Evolutionary conservation across 306 rosid species (phyloP).

Genomic region (Inga oerstediana): DNA sequence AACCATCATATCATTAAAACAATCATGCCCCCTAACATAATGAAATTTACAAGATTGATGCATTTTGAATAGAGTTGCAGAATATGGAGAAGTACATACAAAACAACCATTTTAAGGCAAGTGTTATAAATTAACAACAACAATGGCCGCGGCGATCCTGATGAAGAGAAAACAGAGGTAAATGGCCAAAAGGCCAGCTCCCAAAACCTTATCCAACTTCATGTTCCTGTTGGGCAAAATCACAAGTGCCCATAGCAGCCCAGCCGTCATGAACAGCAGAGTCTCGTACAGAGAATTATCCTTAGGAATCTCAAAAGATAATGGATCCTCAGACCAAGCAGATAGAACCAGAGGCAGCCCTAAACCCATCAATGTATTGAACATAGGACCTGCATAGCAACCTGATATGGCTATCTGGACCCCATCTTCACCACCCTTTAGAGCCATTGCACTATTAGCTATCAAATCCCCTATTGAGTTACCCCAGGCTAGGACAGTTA

Average conservation of each 20-base stretch:
- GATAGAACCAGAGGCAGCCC: constrained; percentile 65
- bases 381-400: constrained; percentile 83
- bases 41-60: constrained; percentile 19
- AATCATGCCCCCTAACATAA: neutral
- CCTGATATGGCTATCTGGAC: constrained; percentile 80
- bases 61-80: neutral
- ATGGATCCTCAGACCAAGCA: constrained; percentile 57
- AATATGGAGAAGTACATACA: constrained; percentile 6
- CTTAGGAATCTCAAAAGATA: constrained; percentile 43
- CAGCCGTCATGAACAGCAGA: constrained; percentile 52
- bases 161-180: constrained; percentile 65
- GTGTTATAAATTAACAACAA: constrained; percentile 24
- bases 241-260: constrained; percentile 79
- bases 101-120: neutral
- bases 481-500: constrained; percentile 62
- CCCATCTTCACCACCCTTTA: constrained; percentile 75
- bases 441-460: constrained; percentile 70
- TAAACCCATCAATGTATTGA: constrained; percentile 68
- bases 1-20: too few species aligned
- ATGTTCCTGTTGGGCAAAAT: constrained; percentile 63
- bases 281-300: constrained; percentile 58
- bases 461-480: constrained; percentile 67
- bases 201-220: constrained; percentile 64
- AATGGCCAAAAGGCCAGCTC: constrained; percentile 60
- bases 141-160: constrained; percentile 55